Base-by-base conservation (phyloP, 805 yeast species). In the Brettanomyces sp. region DNA sequence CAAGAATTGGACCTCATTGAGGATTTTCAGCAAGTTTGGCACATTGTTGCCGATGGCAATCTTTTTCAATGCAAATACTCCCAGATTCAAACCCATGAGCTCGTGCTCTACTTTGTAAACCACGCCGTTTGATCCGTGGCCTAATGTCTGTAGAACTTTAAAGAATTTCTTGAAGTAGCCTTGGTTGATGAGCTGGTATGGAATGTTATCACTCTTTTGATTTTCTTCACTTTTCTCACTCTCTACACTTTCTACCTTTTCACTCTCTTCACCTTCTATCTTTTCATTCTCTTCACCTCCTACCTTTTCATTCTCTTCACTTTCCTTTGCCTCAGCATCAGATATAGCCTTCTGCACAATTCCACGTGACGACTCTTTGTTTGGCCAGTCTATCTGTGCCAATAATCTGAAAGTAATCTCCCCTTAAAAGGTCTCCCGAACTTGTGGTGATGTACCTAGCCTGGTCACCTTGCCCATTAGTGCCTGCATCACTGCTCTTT, bases 61-160 rank as follows among this genome's bases (percentile, higher is more conserved):
- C 56, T 88, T 80, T 56, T 89, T 89, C 47, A 89, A 69, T 0
- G 96, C 96, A 70, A 85, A 89, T 0, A 76, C 67, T 0, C 96
- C 96, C 32, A 89, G 58, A 23, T 81, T 74, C 33, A 81, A 72
- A 11, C 81, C 81, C 49, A 85, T 82, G 35, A 90, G 65, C n/a
- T 74, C 72, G 60, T 89, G 96, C 47, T 81, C 87, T 5, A 89
- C 96, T 57, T 87, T 79, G 56, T 76, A 83, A 8, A 89, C 96
- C 25, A 82, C 77, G 0, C 95, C 95, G 53, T 87, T 78, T 4
- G 95, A 85, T 0, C 96, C 96, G 34, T 82, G 72, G 0, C 96
- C 96, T 12, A 89, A 63, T 2, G 74, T 64, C 1, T 77, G 72
- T 12, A 80, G 64, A 32, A 77, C 74, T 37, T 68, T 72, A 65